These are phyloP conservation scores for Puccinia triticina DNA, from an alignment of 1,284 basidiomycete species.

Conservation along the genomic window DNA sequence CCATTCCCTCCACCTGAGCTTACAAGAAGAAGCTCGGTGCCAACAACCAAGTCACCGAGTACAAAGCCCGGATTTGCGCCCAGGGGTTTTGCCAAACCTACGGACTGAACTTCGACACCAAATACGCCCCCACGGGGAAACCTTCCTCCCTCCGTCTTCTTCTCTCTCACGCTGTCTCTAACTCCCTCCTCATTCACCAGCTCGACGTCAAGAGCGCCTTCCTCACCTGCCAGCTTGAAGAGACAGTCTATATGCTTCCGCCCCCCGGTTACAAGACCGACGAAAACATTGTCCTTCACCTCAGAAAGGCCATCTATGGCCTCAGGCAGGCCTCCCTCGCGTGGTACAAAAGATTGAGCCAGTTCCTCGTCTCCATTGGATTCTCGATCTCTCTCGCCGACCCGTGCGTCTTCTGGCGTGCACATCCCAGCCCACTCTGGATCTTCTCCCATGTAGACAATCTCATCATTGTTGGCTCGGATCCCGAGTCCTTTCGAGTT, in stretches of 20 bases:
- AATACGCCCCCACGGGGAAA: conserved; percentile 11
- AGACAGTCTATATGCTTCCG: not conserved
- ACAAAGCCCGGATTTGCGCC: conserved; percentile 18
- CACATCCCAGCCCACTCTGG: not conserved
- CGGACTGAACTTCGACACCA: not conserved
- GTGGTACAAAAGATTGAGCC: not conserved
- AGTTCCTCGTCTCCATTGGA: not conserved
- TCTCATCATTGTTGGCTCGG: not conserved
- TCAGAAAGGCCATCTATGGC: not conserved
- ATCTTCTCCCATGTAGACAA: not conserved
- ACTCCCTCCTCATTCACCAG: not conserved
- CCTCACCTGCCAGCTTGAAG: not conserved
- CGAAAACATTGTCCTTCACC: not conserved
- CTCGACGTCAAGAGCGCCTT: conserved; percentile 12
- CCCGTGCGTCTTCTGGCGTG: not conserved
- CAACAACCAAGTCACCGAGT: conserved; percentile 1
- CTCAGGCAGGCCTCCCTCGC: not conserved
- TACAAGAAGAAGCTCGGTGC: not conserved
- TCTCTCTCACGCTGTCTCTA: not conserved
- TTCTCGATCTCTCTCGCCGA: not conserved
- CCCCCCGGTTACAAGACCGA: not conserved
- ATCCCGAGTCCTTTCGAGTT: not conserved
- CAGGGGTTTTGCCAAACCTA: conserved; percentile 21
- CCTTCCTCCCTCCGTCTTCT: not conserved
- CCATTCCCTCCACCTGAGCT: not conserved